Evolutionary conservation across 257 asterid species (phyloP).

Genomic region (Solanum clarkiae): DNA sequence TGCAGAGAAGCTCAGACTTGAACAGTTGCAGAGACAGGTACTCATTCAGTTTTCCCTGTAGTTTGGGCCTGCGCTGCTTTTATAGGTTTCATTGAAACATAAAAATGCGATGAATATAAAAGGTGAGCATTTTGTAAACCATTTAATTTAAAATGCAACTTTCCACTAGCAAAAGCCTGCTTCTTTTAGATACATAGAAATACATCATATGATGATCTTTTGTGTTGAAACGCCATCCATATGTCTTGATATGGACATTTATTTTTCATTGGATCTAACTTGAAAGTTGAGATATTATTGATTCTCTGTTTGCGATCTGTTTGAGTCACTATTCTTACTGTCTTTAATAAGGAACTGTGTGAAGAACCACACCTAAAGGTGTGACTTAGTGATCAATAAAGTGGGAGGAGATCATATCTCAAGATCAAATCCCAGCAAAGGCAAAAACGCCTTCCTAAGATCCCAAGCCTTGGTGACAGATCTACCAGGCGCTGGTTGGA

Average conservation of each 20-base stretch:
- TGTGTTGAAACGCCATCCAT: not conserved
- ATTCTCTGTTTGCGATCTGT: not conserved
- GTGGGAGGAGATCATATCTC: not conserved
- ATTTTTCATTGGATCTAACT: not conserved
- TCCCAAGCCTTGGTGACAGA: not conserved
- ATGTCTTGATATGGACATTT: not conserved
- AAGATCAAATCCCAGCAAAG: not conserved
- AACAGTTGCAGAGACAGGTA: constrained; percentile 98
- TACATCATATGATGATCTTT: not conserved
- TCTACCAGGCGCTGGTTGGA: not conserved
- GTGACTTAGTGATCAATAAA: not conserved
- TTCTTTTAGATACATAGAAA: not conserved
- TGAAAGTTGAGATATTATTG: not conserved
- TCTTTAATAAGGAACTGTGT: not conserved
- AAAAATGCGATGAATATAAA: not conserved
- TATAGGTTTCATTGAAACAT: not conserved
- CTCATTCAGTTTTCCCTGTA: not conserved
- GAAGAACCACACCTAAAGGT: not conserved
- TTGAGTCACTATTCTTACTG: not conserved
- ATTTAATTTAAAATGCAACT: not conserved
- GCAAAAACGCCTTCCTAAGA: not conserved
- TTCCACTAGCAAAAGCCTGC: not conserved
- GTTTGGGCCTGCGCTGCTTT: not conserved
- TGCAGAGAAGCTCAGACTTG: constrained; percentile 94
- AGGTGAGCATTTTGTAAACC: not conserved